Conservation (phyloP, 345 rosid species). For the Salix viminalis region DNA sequence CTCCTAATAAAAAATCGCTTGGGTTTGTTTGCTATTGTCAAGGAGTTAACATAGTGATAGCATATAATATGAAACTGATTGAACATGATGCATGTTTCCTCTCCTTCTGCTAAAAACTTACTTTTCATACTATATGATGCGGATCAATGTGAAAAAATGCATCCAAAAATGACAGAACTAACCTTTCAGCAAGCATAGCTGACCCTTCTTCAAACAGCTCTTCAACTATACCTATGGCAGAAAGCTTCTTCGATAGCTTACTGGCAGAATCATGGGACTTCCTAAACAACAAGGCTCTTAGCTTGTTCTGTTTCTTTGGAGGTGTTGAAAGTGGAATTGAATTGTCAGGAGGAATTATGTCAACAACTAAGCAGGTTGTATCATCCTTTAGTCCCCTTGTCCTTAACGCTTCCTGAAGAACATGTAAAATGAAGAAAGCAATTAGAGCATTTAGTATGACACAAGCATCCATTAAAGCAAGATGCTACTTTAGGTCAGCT, state of each 20-base stretch:
- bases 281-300: conserved; percentile 51
- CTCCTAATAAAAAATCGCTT: not conserved
- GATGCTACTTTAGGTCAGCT: not conserved
- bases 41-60: not conserved
- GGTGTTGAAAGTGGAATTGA: conserved; percentile 36
- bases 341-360: conserved; percentile 74
- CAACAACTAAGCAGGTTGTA: conserved; percentile 86
- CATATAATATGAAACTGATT: not conserved
- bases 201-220: conserved; percentile 97
- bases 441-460: not conserved
- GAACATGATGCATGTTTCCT: not conserved
- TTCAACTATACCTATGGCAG: conserved; percentile 71
- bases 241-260: conserved; percentile 60
- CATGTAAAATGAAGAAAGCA: not conserved
- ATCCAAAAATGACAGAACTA: conserved; percentile 8
- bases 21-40: not conserved
- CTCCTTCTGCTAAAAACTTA: not conserved
- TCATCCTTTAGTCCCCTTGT: conserved; percentile 83
- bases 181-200: conserved; percentile 93
- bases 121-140: not conserved
- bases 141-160: not conserved
- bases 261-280: conserved; percentile 49
- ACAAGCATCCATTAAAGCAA: not conserved
- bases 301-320: conserved; percentile 55
- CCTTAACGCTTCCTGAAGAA: conserved; percentile 70